Evolutionary conservation across 768 basidiomycete species (phyloP).

Genomic region (Austroboletus festivus): DNA sequence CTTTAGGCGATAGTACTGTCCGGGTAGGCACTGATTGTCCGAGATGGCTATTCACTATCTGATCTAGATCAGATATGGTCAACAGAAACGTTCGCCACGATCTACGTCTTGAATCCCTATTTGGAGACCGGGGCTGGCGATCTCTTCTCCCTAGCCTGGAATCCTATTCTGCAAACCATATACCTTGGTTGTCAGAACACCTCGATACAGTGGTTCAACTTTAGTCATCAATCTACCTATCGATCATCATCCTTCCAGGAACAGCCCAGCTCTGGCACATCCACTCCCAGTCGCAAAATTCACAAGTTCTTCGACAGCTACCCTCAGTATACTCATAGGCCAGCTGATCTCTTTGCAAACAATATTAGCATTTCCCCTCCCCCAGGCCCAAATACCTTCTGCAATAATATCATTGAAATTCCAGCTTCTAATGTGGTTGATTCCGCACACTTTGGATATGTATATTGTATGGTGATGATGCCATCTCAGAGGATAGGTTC

Average conservation of each 20-base stretch:
- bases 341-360: constrained; percentile 66
- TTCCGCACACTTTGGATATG: constrained; percentile 92
- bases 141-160: constrained; percentile 83
- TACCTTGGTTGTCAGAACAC: constrained; percentile 93
- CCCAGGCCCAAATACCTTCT: constrained; percentile 29
- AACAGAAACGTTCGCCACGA: constrained; percentile 56
- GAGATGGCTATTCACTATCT: constrained; percentile 2
- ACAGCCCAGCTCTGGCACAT: constrained; percentile 27
- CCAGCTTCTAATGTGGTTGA: constrained; percentile 70
- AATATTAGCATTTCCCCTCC: constrained; percentile 41
- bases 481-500: constrained; percentile 40
- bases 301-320: constrained; percentile 95
- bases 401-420: constrained; percentile 43
- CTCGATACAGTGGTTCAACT: constrained; percentile 85
- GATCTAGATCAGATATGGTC: constrained; percentile 67
- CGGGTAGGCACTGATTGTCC: constrained; percentile 46
- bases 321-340: constrained; percentile 63
- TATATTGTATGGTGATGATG: constrained; percentile 74
- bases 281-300: constrained; percentile 46
- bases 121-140: constrained; percentile 81
- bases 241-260: constrained; percentile 1
- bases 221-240: constrained; percentile 29
- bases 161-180: constrained; percentile 59
- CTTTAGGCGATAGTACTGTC: constrained; percentile 80
- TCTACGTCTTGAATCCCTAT: constrained; percentile 77